Base-by-base conservation (phyloP, 768 basidiomycete species). In the Pleurotus platypus region DNA sequence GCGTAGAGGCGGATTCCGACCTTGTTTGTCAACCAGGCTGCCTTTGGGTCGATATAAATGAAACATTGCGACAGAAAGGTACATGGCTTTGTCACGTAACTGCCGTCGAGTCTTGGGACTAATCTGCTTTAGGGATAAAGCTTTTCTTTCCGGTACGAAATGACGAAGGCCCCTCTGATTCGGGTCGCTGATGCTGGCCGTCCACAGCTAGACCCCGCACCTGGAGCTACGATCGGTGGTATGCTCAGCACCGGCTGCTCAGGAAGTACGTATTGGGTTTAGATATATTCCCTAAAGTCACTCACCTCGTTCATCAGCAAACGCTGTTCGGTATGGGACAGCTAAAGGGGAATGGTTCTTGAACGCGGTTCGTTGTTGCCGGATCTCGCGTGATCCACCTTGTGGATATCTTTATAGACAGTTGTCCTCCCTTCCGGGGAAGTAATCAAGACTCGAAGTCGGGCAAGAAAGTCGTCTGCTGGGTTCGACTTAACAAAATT, bases 301-400 rank as follows among this genome's bases (percentile, higher is more conserved):
- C 24, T 50, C 49, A 50, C 13, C 16, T 22, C 20, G 20, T 43
- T 15, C 18, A 2, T 35, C 53, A 89, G 89, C 89, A 15, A 90
- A 90, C 64, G 88, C 90, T 16, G 89, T 91, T 7, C 76, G 90
- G 59, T 94, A 93, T 68, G 93, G 91, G 50, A 94, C 92, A 12
- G 92, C 92, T 4, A 89, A 86, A 67, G 87, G 80, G 0, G 92
- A 94, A 71, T 93, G 92, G 91, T 90, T 92, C 66, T 74, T 93
- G 49, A 93, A 90, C 64, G 70, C 89, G 40, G 90, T 87, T 55
- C 62, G 85, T 75, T 3, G 51, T 42, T 46, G 40, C 39, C 50
- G 46, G 43, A 18, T 18, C 46, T 18, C 46, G 24, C 20, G 38
- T 48, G 50, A 57, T 60, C 53, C 46, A 67, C 62, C 74, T 70